Conservation (phyloP, 495 filamentous ascomycete species). For the Penicillium waksmanii region DNA sequence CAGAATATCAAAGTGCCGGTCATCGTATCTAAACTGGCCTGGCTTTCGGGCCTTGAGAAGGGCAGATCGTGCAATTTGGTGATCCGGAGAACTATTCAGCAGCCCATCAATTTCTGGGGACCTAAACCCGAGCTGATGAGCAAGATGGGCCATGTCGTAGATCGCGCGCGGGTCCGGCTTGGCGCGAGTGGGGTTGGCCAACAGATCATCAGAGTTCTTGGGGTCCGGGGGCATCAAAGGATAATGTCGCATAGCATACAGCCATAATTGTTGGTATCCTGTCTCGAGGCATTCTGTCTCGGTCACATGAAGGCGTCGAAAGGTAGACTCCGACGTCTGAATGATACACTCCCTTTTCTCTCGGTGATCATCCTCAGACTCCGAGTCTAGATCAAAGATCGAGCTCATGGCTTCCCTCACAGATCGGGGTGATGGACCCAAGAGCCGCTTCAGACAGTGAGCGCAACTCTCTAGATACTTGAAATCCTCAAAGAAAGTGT, state of each 20-base stretch:
- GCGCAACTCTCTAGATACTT: slow-evolving; percentile 32
- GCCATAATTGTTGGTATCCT: slow-evolving; percentile 25
- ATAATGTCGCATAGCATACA: not conserved
- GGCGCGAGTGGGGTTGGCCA: not conserved
- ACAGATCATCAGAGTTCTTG: not conserved
- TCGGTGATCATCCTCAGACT: not conserved
- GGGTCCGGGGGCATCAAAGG: slow-evolving; percentile 1
- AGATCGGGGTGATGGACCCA: slow-evolving; percentile 9
- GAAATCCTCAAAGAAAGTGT: slow-evolving; percentile 43
- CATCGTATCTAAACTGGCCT: slow-evolving; percentile 31
- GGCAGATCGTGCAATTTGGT: slow-evolving; percentile 31
- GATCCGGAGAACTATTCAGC: slow-evolving; percentile 29
- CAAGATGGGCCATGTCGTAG: slow-evolving; percentile 20
- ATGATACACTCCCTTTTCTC: slow-evolving; percentile 20
- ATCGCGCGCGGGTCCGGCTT: slow-evolving; percentile 2
- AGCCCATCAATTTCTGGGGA: slow-evolving; percentile 28
- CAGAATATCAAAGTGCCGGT: slow-evolving; percentile 21
- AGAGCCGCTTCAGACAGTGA: slow-evolving; percentile 34
- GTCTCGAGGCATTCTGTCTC: slow-evolving; percentile 19
- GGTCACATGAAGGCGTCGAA: slow-evolving; percentile 6
- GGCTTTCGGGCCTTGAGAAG: slow-evolving; percentile 39
- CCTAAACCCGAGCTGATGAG: slow-evolving; percentile 31
- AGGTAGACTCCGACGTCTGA: slow-evolving; percentile 30
- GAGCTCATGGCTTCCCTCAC: slow-evolving; percentile 15
- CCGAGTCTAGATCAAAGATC: not conserved